Conservation (phyloP, 352 stramenopile genomes). For the Globisporangium irregulare region DNA sequence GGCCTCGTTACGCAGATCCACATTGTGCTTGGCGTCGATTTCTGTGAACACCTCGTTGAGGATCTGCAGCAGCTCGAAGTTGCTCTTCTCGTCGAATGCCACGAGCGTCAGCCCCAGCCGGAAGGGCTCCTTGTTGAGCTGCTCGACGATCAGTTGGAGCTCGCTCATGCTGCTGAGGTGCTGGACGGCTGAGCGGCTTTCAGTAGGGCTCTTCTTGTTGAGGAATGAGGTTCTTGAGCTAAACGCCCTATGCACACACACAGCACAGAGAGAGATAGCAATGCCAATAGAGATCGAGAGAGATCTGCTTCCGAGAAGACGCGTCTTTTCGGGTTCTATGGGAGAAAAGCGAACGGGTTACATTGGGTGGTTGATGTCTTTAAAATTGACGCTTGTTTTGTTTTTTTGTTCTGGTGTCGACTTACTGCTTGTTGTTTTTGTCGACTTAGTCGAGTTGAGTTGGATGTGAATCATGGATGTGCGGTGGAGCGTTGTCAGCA, state of each 20-base stretch:
- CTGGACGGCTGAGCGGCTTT: not conserved
- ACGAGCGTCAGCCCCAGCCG: constrained; percentile 85
- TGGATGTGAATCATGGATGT: too few species aligned
- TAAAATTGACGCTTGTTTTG: not conserved
- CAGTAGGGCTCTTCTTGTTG: not conserved
- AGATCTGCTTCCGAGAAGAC: not conserved
- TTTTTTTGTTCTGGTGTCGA: constrained; percentile 2
- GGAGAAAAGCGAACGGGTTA: too few species aligned
- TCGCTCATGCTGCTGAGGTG: constrained; percentile 71
- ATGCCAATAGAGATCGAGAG: too few species aligned
- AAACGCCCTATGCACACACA: not conserved
- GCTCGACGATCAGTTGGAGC: constrained; percentile 90
- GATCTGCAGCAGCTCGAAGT: constrained; percentile 92
- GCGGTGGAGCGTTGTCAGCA: not conserved
- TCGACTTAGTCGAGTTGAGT: too few species aligned
- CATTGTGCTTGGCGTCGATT: constrained; percentile 83
- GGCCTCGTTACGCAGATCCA: constrained; percentile 81
- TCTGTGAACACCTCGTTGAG: constrained; percentile 91
- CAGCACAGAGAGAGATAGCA: not conserved
- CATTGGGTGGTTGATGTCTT: not conserved
- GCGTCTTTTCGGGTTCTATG: constrained; percentile 11
- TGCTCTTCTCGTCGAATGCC: constrained; percentile 94
- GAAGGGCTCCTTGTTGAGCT: constrained; percentile 93
- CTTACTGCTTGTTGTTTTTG: not conserved
- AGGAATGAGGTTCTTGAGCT: not conserved